Percentiles rank a stretch among this genome's conserved stretches.
phyloP scores from a whole-genome alignment of 2,329 filamentous ascomycete genomes.

The Dendrostoma leiphaemia region DNA sequence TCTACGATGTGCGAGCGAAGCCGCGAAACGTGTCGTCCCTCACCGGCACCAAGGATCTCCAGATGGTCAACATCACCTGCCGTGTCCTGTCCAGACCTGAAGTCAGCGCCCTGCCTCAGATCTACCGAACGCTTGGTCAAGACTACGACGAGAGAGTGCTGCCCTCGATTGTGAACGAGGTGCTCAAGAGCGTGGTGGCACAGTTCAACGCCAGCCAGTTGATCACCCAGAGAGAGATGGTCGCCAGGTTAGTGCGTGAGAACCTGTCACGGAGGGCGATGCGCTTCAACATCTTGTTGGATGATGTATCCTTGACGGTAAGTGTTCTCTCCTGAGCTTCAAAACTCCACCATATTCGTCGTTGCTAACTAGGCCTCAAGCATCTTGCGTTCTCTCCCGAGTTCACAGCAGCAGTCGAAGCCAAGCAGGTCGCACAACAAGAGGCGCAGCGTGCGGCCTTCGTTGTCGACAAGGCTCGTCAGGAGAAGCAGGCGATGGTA shows the following conservation, averaged over 20 bases:
- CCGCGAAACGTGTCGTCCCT: slow-evolving; percentile 95
- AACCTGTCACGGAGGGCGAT: slow-evolving; percentile 89
- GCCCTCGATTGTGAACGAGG: slow-evolving; percentile 97
- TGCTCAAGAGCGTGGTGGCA: slow-evolving; percentile 96
- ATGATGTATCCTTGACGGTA: slow-evolving; percentile 96
- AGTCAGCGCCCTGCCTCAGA: slow-evolving; percentile 86
- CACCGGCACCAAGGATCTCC: slow-evolving; percentile 97
- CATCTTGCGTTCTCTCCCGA: slow-evolving; percentile 72
- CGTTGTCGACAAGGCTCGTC: slow-evolving; percentile 95
- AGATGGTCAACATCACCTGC: slow-evolving; percentile 99
- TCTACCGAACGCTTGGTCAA: slow-evolving; percentile 90
- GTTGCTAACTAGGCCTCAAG: slow-evolving; percentile 36
- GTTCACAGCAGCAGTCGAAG: slow-evolving; percentile 71
- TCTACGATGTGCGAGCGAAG: slow-evolving; percentile 97
- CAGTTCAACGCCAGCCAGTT: slow-evolving; percentile 98
- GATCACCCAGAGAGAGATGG: slow-evolving; percentile 98
- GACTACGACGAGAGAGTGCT: slow-evolving; percentile 98
- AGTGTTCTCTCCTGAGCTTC: slow-evolving; percentile 26
- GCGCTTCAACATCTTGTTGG: slow-evolving; percentile 94
- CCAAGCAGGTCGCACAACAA: slow-evolving; percentile 77
- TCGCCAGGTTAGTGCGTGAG: slow-evolving; percentile 85
- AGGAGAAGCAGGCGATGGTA: slow-evolving; percentile 99
- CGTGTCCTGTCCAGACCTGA: slow-evolving; percentile 94
- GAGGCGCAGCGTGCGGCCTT: slow-evolving; percentile 97
- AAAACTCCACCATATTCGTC: no score